Percentiles rank a stretch among this genome's conserved stretches.
These are phyloP conservation scores for Trichosporon asahii DNA, from an alignment of 1,284 basidiomycete species.

Conservation along the genomic window DNA sequence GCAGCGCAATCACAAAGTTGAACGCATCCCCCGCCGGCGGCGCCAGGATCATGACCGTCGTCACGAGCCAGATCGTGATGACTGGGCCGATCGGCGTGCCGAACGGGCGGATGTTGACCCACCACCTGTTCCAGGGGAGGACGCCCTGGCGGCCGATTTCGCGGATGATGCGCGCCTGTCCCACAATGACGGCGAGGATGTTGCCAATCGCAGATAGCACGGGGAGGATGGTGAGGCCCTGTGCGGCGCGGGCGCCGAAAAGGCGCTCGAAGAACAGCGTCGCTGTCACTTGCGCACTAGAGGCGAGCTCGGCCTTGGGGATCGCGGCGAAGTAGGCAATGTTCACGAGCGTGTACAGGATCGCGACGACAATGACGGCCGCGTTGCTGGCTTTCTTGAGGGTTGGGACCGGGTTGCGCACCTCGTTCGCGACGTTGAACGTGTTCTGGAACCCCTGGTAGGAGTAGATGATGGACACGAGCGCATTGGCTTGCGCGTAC, in stretches of 20 bases:
- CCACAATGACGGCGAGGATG: conserved; percentile 26
- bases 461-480: conserved; percentile 26
- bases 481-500: conserved; percentile 54
- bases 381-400: conserved; percentile 33
- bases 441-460: conserved; percentile 53
- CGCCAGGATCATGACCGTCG: conserved; percentile 58
- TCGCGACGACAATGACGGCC: conserved; percentile 30
- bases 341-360: conserved; percentile 39
- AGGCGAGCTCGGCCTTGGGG: conserved; percentile 40
- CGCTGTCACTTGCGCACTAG: conserved; percentile 42
- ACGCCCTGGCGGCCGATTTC: conserved; percentile 48
- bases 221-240: conserved; percentile 39
- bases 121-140: conserved; percentile 43
- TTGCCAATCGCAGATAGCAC: conserved; percentile 48
- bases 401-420: conserved; percentile 42
- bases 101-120: conserved; percentile 40
- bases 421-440: conserved; percentile 56
- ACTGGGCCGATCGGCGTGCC: conserved; percentile 53
- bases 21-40: conserved; percentile 60
- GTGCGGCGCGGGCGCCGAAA: conserved; percentile 47
- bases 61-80: conserved; percentile 55
- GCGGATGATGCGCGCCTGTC: conserved; percentile 52
- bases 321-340: conserved; percentile 52
- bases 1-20: conserved; percentile 54
- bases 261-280: conserved; percentile 47